Evolutionary conservation across 2,329 filamentous ascomycete genomes (phyloP).

Genomic region (Nothophoma quercina): DNA sequence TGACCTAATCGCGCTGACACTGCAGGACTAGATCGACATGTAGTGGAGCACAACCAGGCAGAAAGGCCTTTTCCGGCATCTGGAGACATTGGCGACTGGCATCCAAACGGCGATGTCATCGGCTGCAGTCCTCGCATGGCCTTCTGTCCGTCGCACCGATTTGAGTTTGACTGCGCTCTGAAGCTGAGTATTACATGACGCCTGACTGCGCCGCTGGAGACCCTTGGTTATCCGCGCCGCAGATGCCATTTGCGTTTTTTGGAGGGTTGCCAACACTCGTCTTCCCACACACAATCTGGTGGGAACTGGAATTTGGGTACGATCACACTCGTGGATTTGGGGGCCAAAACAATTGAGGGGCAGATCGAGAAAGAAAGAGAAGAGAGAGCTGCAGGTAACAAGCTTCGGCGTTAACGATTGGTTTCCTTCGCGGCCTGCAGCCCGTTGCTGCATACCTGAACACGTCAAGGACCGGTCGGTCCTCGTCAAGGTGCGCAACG

Average conservation of each 20-base stretch:
- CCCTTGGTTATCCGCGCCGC: constrained; percentile 3
- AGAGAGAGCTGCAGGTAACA: constrained; percentile 39
- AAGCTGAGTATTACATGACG: constrained; percentile 3
- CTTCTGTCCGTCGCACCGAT: not conserved
- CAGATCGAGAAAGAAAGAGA: constrained; percentile 33
- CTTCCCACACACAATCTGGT: too few species aligned
- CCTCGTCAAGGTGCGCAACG: constrained; percentile 35
- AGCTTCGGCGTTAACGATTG: constrained; percentile 48
- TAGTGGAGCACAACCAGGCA: constrained; percentile 30
- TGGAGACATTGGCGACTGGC: constrained; percentile 18
- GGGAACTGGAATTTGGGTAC: too few species aligned
- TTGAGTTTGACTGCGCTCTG: not conserved
- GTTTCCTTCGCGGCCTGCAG: constrained; percentile 36
- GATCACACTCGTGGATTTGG: constrained; percentile 26
- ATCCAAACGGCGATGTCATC: constrained; percentile 27
- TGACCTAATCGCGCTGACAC: constrained; percentile 28
- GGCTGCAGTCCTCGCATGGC: constrained; percentile 9
- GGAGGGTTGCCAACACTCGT: not conserved
- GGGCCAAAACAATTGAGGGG: constrained; percentile 36
- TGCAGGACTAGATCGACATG: constrained; percentile 29
- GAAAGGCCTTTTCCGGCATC: constrained; percentile 25
- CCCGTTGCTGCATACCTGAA: constrained; percentile 39
- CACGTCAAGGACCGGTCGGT: constrained; percentile 45
- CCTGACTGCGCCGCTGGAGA: constrained; percentile 5
- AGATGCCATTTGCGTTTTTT: not conserved